Percentiles rank a stretch among this genome's conserved stretches.
These are phyloP conservation scores for Plasmodium vivax DNA, from an alignment of 169 alveolate species.

Conservation along the genomic window DNA sequence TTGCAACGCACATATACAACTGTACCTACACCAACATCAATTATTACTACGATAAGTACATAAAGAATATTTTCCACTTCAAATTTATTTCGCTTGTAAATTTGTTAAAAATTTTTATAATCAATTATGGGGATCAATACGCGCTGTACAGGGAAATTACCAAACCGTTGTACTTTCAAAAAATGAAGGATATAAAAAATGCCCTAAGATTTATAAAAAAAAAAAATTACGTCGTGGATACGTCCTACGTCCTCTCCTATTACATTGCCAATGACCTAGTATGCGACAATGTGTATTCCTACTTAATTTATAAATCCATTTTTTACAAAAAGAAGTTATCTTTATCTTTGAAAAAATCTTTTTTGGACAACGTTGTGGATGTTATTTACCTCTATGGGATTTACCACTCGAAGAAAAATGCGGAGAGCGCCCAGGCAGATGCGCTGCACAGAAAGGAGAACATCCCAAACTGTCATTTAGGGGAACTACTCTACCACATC, in stretches of 20 bases:
- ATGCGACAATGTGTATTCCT: slow-evolving; percentile 56
- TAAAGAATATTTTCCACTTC: slow-evolving; percentile 52
- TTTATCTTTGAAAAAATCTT: slow-evolving; percentile 14
- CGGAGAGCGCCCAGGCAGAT: neutral
- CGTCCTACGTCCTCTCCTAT: slow-evolving; percentile 36
- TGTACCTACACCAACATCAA: slow-evolving; percentile 62
- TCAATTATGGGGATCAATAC: slow-evolving; percentile 46
- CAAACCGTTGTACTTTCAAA: slow-evolving; percentile 46
- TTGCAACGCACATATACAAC: slow-evolving; percentile 52
- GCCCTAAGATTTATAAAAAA: slow-evolving; percentile 25
- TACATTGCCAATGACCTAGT: slow-evolving; percentile 24
- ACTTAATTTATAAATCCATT: slow-evolving; percentile 38
- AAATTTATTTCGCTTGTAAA: slow-evolving; percentile 54
- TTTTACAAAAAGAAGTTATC: slow-evolving; percentile 70
- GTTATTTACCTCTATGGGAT: slow-evolving; percentile 27
- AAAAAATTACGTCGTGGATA: slow-evolving; percentile 40
- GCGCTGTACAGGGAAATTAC: slow-evolving; percentile 42
- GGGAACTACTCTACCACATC: neutral
- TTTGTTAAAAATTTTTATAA: slow-evolving; percentile 43
- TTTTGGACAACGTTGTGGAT: slow-evolving; percentile 37
- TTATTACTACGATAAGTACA: slow-evolving; percentile 55
- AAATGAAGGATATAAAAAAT: slow-evolving; percentile 34
- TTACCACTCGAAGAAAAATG: neutral
- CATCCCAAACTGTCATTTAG: neutral
- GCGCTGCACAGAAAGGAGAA: neutral